These are phyloP conservation scores for Ophiostoma novo-ulmi DNA, from an alignment of 2,329 filamentous ascomycete genomes.

Conservation along the genomic window DNA sequence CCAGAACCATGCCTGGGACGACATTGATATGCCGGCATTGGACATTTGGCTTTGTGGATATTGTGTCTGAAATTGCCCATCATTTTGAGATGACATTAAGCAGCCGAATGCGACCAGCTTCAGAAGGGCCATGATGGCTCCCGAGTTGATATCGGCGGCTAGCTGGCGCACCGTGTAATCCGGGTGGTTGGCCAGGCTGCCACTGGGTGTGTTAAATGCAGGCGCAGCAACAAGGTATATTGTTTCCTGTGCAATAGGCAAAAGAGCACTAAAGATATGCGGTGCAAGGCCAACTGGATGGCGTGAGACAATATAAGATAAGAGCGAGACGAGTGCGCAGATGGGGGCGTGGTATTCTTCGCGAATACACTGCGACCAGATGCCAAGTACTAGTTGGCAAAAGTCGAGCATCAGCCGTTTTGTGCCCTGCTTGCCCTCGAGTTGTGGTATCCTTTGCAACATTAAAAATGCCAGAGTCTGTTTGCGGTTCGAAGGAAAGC, in stretches of 20 bases:
- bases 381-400: constrained; percentile 55
- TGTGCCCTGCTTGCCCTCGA: constrained; percentile 46
- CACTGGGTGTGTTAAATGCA: constrained; percentile 46
- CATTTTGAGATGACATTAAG: constrained; percentile 24
- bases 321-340: constrained; percentile 58
- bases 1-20: constrained; percentile 56
- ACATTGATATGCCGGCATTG: constrained; percentile 26
- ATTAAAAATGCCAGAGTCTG: constrained; percentile 62
- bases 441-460: constrained; percentile 59
- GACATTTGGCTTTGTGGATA: constrained; percentile 26
- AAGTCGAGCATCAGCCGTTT: constrained; percentile 59
- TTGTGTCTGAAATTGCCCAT: constrained; percentile 14
- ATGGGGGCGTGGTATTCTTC: constrained; percentile 61
- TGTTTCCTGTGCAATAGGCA: constrained; percentile 54
- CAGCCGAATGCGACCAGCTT: constrained; percentile 59
- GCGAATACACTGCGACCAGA: constrained; percentile 64
- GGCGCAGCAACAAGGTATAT: constrained; percentile 55
- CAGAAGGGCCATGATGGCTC: constrained; percentile 61
- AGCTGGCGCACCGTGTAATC: constrained; percentile 43
- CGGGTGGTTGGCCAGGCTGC: constrained; percentile 43
- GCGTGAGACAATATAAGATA: constrained; percentile 59
- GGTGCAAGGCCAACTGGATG: constrained; percentile 56
- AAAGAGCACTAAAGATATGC: constrained; percentile 53
- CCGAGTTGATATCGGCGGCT: constrained; percentile 55
- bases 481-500: constrained; percentile 60